Conservation (phyloP, 176 grass and related monocot species). For the Microstegium vimineum region DNA sequence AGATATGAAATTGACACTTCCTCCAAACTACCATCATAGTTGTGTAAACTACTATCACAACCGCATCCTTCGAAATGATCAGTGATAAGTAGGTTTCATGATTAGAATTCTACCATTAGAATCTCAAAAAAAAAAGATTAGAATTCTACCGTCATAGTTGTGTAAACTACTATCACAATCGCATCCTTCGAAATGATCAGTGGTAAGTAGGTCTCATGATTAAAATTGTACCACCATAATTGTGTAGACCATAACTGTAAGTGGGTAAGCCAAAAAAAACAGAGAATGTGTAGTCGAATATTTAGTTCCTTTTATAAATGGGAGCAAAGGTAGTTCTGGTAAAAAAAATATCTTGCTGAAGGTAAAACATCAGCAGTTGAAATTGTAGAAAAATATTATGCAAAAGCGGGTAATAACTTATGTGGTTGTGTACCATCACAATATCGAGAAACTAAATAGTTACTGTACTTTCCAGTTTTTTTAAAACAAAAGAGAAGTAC, state of each 20-base stretch:
- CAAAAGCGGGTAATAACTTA: not conserved
- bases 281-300: not conserved
- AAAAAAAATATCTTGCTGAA: not conserved
- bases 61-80: not conserved
- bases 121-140: no score
- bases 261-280: not conserved
- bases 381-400: not conserved
- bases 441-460: not conserved
- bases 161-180: not conserved
- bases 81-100: not conserved
- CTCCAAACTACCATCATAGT: no score
- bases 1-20: not conserved
- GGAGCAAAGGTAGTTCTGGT: not conserved
- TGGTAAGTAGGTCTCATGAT: not conserved
- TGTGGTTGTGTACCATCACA: not conserved
- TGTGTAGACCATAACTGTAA: not conserved
- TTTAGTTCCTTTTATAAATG: no score
- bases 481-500: not conserved
- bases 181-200: not conserved
- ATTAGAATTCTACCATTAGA: slow-evolving; percentile 13
- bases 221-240: not conserved
- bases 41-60: not conserved
- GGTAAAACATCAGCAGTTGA: not conserved
- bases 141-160: no score
- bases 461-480: not conserved